Percentiles rank a stretch among this genome's conserved stretches.
Evolutionary conservation across 1,284 basidiomycete species (phyloP).

Genomic region (Blastosporella zonata): DNA sequence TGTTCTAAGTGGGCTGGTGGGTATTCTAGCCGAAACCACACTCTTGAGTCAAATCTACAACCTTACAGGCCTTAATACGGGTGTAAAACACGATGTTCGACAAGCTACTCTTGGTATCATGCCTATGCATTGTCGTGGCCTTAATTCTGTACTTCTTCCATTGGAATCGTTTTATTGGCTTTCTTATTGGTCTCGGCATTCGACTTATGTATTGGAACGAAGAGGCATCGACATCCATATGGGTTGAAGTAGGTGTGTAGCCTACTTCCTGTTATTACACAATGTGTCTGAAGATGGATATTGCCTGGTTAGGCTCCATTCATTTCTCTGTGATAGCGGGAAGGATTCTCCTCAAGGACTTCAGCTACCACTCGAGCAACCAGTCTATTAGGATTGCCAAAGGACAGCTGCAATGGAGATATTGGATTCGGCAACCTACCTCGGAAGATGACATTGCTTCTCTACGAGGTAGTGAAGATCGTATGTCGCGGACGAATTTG

Average conservation of each 20-base stretch:
- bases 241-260: conserved; percentile 71
- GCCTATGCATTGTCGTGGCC: conserved; percentile 68
- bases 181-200: conserved; percentile 56
- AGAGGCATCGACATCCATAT: conserved; percentile 64
- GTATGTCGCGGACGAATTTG: conserved; percentile 31
- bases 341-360: conserved; percentile 80
- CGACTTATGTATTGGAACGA: conserved; percentile 72
- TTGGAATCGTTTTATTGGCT: conserved; percentile 82
- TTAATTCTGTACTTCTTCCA: conserved; percentile 84
- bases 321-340: conserved; percentile 89
- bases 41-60: background rate
- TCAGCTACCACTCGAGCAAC: conserved; percentile 87
- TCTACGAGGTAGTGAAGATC: conserved; percentile 49
- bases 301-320: conserved; percentile 61
- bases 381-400: conserved; percentile 82
- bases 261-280: background rate
- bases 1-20: background rate
- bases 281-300: conserved; percentile 5
- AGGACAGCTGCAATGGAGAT: conserved; percentile 85
- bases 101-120: conserved; percentile 64
- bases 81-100: conserved; percentile 43
- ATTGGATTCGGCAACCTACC: conserved; percentile 80
- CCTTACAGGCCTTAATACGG: background rate
- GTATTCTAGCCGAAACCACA: background rate
- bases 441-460: conserved; percentile 63